phyloP scores from a whole-genome alignment of 495 filamentous ascomycete species.

The Lophiotrema nucula region DNA sequence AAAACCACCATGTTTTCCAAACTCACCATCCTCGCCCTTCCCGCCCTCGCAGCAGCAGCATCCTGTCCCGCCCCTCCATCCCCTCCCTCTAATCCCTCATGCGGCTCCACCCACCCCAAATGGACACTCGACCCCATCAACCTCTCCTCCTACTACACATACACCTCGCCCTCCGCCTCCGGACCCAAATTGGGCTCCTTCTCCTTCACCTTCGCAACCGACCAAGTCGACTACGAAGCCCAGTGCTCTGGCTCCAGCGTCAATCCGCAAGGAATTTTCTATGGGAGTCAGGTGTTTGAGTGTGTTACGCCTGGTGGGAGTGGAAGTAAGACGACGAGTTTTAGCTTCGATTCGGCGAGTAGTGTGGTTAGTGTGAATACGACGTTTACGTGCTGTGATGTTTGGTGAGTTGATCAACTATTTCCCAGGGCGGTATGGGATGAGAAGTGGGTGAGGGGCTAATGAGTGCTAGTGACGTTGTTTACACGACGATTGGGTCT shows the following conservation, averaged over 20 bases:
- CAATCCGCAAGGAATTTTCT: background rate
- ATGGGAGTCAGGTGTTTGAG: background rate
- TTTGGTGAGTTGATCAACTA: background rate
- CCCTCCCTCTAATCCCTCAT: background rate
- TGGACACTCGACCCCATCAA: background rate
- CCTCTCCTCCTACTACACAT: conserved; percentile 1
- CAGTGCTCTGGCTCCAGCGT: background rate
- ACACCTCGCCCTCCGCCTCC: background rate
- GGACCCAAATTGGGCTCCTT: background rate
- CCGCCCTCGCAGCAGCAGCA: background rate
- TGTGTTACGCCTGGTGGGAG: background rate
- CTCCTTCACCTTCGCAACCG: background rate
- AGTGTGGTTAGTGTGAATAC: background rate
- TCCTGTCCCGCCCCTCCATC: background rate
- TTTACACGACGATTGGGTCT: background rate
- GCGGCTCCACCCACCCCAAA: background rate
- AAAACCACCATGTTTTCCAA: background rate
- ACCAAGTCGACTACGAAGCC: background rate
- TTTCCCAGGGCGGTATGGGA: background rate
- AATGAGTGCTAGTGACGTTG: background rate
- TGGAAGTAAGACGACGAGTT: background rate
- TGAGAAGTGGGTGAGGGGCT: background rate
- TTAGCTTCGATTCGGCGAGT: background rate
- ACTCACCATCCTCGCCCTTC: background rate
- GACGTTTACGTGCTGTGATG: background rate